phyloP scores from a whole-genome alignment of 2,329 filamentous ascomycete species.

The Colletotrichum tropicale region DNA sequence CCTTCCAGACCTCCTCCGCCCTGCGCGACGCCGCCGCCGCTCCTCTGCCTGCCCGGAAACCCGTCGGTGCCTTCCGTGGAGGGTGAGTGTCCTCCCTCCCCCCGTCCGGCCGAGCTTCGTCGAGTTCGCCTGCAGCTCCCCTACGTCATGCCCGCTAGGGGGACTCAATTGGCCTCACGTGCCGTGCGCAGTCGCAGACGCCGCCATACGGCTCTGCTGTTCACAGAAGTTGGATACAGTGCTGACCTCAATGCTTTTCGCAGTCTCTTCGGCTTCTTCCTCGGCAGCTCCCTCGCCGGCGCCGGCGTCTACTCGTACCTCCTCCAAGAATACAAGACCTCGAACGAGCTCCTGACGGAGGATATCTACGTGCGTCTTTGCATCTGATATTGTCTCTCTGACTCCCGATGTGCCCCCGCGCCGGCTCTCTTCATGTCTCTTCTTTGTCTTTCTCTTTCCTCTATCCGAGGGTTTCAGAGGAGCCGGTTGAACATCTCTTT shows the following conservation, averaged over 20 bases:
- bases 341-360: slow-evolving; percentile 91
- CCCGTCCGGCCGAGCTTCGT: not conserved
- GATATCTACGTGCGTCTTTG: slow-evolving; percentile 87
- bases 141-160: not conserved
- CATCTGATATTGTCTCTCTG: slow-evolving; percentile 35
- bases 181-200: not conserved
- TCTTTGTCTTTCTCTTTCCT: slow-evolving; percentile 17
- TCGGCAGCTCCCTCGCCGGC: slow-evolving; percentile 81
- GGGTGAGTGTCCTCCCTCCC: slow-evolving; percentile 48
- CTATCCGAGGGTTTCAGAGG: not conserved
- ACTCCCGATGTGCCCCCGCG: not conserved
- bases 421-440: not conserved
- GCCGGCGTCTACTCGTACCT: slow-evolving; percentile 90
- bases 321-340: slow-evolving; percentile 89
- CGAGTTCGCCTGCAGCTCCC: not conserved
- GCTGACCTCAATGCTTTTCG: not conserved
- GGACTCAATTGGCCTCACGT: not conserved
- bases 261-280: slow-evolving; percentile 90
- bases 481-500: not conserved
- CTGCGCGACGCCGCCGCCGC: slow-evolving; percentile 47
- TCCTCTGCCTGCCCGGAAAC: slow-evolving; percentile 60
- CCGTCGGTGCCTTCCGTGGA: slow-evolving; percentile 65
- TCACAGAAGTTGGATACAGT: not conserved
- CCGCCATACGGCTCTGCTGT: not conserved
- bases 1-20: slow-evolving; percentile 56